A percentile compares a stretch with the other conserved stretches of the same genome.
phyloP scores from a whole-genome alignment of 2,329 filamentous ascomycete genomes.

The Didymellaceae sp. region DNA sequence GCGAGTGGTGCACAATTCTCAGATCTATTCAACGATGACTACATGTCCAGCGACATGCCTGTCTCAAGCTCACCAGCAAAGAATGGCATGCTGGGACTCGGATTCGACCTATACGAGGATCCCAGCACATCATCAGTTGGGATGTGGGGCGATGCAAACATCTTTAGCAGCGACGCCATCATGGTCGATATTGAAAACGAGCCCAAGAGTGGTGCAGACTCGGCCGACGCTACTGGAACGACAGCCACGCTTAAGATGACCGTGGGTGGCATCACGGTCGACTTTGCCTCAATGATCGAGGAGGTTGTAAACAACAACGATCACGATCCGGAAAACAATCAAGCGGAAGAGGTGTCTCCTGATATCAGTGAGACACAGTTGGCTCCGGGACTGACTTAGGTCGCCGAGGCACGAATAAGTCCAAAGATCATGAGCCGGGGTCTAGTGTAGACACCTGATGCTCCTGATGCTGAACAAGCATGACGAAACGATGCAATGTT shows the following conservation, averaged over 20 bases:
- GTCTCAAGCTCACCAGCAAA: conserved; percentile 45
- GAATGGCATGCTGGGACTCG: conserved; percentile 27
- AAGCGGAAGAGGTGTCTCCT: not conserved
- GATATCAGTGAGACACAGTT: not conserved
- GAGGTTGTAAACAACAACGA: conserved; percentile 40
- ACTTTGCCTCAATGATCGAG: conserved; percentile 48
- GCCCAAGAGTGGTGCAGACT: conserved; percentile 9
- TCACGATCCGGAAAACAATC: conserved; percentile 5
- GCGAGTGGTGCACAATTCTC: conserved; percentile 30
- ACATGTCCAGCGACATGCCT: conserved; percentile 47
- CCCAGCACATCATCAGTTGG: conserved; percentile 43
- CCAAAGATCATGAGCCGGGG: conserved; percentile 19
- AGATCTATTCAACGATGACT: conserved; percentile 41
- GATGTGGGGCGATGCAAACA: conserved; percentile 42
- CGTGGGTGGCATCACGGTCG: conserved; percentile 38
- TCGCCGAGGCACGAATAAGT: conserved; percentile 6
- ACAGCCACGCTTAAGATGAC: conserved; percentile 34
- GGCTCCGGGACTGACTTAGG: not conserved
- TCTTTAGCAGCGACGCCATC: conserved; percentile 43
- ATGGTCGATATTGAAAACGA: conserved; percentile 26
- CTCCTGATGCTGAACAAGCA: conserved; percentile 10
- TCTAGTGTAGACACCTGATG: conserved; percentile 24
- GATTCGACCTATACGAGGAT: conserved; percentile 48
- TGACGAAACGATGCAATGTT: conserved; percentile 3
- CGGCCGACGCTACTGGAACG: conserved; percentile 1